Evolutionary conservation across 257 asterid genomes (phyloP).

Genomic region (Jacaranda copaia): DNA sequence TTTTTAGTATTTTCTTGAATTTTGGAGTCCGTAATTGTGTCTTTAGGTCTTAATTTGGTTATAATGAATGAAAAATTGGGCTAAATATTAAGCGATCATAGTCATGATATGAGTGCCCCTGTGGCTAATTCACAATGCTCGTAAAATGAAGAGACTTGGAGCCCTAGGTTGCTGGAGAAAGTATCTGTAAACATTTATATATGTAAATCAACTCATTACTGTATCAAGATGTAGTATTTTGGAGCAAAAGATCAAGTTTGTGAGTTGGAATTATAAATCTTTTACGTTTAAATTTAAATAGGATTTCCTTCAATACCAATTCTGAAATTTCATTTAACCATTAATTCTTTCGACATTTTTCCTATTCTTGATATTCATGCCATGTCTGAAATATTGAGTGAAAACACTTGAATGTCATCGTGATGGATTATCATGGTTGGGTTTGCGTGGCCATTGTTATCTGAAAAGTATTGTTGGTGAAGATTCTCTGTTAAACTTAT

Average conservation of each 20-base stretch:
- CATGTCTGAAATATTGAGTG: neutral
- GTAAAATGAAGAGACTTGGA: neutral
- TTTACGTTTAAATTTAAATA: neutral
- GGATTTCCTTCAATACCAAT: neutral
- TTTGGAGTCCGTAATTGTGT: neutral
- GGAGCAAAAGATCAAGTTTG: neutral
- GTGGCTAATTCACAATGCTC: conserved; percentile 8
- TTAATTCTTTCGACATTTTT: neutral
- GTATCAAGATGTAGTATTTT: neutral
- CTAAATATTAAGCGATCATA: neutral
- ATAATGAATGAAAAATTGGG: conserved; percentile 12
- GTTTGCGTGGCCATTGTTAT: conserved; percentile 20
- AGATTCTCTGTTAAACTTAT: conserved; percentile 29
- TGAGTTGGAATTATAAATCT: conserved; percentile 3
- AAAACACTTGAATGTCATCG: conserved; percentile 3
- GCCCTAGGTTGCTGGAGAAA: conserved; percentile 5
- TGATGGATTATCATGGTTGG: conserved; percentile 24
- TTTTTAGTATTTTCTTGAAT: neutral
- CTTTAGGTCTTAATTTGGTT: conserved; percentile 7
- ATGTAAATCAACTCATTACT: neutral
- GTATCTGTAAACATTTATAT: conserved; percentile 4
- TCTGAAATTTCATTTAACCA: conserved; percentile 9
- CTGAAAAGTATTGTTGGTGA: conserved; percentile 23
- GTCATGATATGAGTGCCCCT: neutral
- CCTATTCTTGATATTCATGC: conserved; percentile 17